Conservation (phyloP, 2,329 filamentous ascomycete species). For the Hypoxylon sp. region DNA sequence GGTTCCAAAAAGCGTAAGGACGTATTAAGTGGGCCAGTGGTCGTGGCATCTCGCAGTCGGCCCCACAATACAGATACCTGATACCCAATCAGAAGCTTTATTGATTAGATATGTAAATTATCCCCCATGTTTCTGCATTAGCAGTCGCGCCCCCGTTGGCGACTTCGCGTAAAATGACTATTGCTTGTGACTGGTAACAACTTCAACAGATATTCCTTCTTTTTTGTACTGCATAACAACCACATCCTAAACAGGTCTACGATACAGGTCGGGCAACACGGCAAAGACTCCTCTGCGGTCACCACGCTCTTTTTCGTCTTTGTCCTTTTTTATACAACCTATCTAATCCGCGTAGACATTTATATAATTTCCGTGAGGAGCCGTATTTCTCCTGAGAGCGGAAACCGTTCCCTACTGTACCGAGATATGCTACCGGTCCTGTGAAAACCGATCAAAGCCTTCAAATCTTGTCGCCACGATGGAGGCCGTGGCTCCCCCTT, state of each 20-base stretch:
- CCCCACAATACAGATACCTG: slow-evolving; percentile 11
- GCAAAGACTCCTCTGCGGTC: slow-evolving; percentile 30
- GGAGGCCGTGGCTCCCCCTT: slow-evolving; percentile 65
- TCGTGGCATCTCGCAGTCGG: slow-evolving; percentile 30
- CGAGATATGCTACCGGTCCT: slow-evolving; percentile 45
- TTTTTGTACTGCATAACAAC: slow-evolving; percentile 32
- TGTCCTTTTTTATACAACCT: slow-evolving; percentile 34
- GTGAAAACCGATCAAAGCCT: slow-evolving; percentile 37
- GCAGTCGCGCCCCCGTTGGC: slow-evolving; percentile 47
- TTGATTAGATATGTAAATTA: slow-evolving; percentile 31
- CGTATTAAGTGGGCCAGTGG: slow-evolving; percentile 15
- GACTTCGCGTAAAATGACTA: slow-evolving; percentile 43
- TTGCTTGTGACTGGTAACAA: slow-evolving; percentile 25
- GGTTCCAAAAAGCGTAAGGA: slow-evolving; percentile 14
- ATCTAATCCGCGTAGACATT: slow-evolving; percentile 38
- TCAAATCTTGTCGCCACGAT: slow-evolving; percentile 56
- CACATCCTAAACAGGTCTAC: slow-evolving; percentile 28
- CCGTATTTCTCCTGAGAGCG: slow-evolving; percentile 36
- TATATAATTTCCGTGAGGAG: slow-evolving; percentile 29
- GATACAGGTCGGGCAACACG: slow-evolving; percentile 28
- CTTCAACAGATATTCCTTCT: slow-evolving; percentile 31
- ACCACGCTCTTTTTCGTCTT: slow-evolving; percentile 45
- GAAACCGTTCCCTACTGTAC: slow-evolving; percentile 40
- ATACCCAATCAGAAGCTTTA: slow-evolving; percentile 18
- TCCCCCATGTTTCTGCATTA: slow-evolving; percentile 25